Base-by-base conservation (phyloP, 208 protist genomes). In the Trypanosoma scelopori region DNA sequence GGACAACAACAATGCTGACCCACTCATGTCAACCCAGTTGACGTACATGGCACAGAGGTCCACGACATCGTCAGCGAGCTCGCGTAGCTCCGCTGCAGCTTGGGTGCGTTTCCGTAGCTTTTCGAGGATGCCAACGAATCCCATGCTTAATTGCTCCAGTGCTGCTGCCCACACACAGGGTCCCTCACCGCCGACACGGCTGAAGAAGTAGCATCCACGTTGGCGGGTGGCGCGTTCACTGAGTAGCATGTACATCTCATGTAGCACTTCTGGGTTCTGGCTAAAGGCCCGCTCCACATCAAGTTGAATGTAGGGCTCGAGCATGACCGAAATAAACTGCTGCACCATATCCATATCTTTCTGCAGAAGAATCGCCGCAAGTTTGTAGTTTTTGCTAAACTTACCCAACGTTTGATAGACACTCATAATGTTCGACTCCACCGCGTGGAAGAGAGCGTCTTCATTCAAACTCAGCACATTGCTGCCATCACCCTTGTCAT, bases 191-290 rank as follows among this genome's bases (percentile, higher is more conserved):
- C 70, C 77, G 23, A 87, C 64, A 41, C 89, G 82, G 55, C 79
- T 86, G 56, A 93, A 92, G 55, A 95, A 92, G 73, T 95, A 95
- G 67, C 87, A 92, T 12, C 86, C 87, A 60, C 85, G 87, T 56
- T 86, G 80, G 25, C 78, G 72, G 18, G 71, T 79, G 4, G 64
- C 71, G 16, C 83, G 82, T 16, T 93, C 84, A 7, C 68, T 76
- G 39, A 95, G 68, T 27, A 81, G 61, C 16, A 61, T 43, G 65
- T 82, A 79, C 30, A 95, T 66, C 25, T 79, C 81, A n/a, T 76
- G 73, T 28, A 92, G 62, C 50, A 79, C 65, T 23, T 73, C 71
- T 6, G 83, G 67, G 51, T 87, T 82, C 45, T 90, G 80, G 13
- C 65, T 68, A 64, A 88, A 87, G 3, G 75, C 67, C 35, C 60